Evolutionary conservation across 345 rosid genomes (phyloP).

Genomic region (Reutealis trisperma): DNA sequence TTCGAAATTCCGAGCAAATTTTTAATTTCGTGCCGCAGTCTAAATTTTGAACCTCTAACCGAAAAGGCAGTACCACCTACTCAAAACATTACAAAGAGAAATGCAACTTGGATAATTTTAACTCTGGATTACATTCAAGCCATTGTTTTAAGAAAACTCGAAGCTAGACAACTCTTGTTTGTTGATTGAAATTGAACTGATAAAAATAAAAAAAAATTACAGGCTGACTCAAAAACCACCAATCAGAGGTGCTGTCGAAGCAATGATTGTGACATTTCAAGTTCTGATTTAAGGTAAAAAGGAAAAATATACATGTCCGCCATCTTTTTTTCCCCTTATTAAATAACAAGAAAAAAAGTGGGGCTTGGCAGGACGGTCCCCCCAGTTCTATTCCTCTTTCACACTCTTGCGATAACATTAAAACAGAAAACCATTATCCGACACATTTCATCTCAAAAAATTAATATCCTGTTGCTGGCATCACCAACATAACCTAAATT

Average conservation of each 20-base stretch:
- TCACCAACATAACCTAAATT: constrained; percentile 20
- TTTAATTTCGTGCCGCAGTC: no score
- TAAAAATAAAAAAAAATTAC: no score
- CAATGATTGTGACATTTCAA: neutral
- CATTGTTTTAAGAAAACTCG: no score
- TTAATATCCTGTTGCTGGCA: constrained; percentile 29
- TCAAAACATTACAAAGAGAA: no score
- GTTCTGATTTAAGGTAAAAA: neutral
- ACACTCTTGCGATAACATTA: constrained; percentile 17
- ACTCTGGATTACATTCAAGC: no score
- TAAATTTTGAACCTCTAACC: no score
- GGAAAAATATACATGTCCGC: constrained; percentile 24
- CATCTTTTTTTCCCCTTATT: constrained; percentile 22
- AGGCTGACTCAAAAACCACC: no score
- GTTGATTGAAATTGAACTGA: no score
- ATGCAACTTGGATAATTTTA: no score
- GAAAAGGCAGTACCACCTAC: no score
- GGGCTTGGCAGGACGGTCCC: constrained; percentile 15
- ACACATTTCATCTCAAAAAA: constrained; percentile 22
- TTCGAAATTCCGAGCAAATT: no score
- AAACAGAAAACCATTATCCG: constrained; percentile 7
- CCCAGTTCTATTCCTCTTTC: constrained; percentile 19
- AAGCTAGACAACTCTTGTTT: no score
- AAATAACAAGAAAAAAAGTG: constrained; percentile 4
- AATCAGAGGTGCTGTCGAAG: neutral